Evolutionary conservation across 129 eudicot species (phyloP), one percentile per base, ranked within the genome.

Genomic region (Silybum marianum): DNA sequence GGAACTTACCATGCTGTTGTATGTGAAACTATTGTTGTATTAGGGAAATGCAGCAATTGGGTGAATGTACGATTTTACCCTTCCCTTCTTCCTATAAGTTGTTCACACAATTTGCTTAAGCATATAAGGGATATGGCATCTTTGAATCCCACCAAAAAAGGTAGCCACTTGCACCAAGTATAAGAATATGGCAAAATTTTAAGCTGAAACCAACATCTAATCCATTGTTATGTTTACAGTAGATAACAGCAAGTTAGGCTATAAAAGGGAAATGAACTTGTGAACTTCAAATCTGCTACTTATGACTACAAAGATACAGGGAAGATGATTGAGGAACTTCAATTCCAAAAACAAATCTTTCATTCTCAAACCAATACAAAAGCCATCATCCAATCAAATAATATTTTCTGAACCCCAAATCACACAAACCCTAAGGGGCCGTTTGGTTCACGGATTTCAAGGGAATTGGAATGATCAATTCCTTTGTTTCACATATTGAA

Each of bases 71-170:
- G 32, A 34, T 34, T 34, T 71, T 58, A 13, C 71, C 69, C 70
- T 79, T 8, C 39, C n/a, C 84, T 81, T 39, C 62, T 80, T 72
- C 67, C 36, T 65, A 73, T 63, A 80, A 36, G 65, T 36, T 14
- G 25, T 34, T 36, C 78, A 36, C 60, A 11, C 60, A 58, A 71
- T 48, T 4, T 22, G 63, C 38, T 80, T 72, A 16, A 23, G 30
- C 71, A 36, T 21, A 48, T 51, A 78, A 78, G 24, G 48, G 6
- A 76, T 62, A 62, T 24, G 60, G 69, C 25, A 69, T 79, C 76
- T 51, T 69, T 79, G 54, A 21, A 79, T 30, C 58, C 21, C 54
- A 18, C 36, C 69, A 44, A 79, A 71, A 51, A 30, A 54, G 26
- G 54, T 32, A 32, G 38, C 11, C 28, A 36, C 71, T 62, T 70